Percentiles rank a stretch among this genome's conserved stretches.
phyloP scores from a whole-genome alignment of 2,329 filamentous ascomycete species.

The Dactylellina cionopaga region DNA sequence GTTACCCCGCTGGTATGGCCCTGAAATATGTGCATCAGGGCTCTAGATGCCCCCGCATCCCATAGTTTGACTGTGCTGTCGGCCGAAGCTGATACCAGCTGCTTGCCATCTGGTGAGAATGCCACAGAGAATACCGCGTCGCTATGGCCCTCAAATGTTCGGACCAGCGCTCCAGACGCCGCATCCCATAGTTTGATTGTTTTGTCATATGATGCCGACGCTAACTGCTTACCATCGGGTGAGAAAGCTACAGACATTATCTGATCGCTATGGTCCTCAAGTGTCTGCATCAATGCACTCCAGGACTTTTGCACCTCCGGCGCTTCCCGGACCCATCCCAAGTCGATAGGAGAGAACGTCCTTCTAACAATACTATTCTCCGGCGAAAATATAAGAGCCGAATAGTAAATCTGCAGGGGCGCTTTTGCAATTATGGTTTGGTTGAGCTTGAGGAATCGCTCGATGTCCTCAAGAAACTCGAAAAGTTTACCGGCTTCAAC shows the following conservation, averaged over 20 bases:
- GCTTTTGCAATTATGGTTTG: not conserved
- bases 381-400: slow-evolving; percentile 3
- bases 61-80: too few species aligned
- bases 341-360: not conserved
- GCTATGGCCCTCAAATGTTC: too few species aligned
- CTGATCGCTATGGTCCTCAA: too few species aligned
- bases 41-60: too few species aligned
- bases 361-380: not conserved
- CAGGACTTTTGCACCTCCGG: not conserved
- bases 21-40: too few species aligned
- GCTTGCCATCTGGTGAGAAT: too few species aligned
- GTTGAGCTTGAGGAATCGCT: not conserved
- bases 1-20: too few species aligned
- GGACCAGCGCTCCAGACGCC: too few species aligned
- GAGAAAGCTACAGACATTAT: slow-evolving; percentile 57
- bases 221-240: slow-evolving; percentile 54
- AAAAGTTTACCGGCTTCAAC: not conserved
- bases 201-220: slow-evolving; percentile 37
- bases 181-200: slow-evolving; percentile 55
- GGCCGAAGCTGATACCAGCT: too few species aligned
- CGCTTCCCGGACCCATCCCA: not conserved
- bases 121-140: too few species aligned
- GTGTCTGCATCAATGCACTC: too few species aligned
- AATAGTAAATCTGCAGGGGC: slow-evolving; percentile 4
- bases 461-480: not conserved